Evolutionary conservation across 495 filamentous ascomycete species (phyloP).

Genomic region (Aspergillus ellipticus): DNA sequence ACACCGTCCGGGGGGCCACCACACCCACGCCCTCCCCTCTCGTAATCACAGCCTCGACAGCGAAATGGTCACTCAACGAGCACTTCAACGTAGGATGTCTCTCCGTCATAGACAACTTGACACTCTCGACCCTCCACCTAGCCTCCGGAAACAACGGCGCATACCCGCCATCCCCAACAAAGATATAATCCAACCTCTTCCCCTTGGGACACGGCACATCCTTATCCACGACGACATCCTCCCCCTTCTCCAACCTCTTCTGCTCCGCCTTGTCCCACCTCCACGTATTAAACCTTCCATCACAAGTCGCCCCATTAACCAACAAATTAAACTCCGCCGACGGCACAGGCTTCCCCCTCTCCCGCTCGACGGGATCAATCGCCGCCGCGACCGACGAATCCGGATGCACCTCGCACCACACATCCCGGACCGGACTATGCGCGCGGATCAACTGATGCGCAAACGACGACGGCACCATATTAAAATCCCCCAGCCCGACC

Average conservation of each 20-base stretch:
- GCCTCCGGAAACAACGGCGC: constrained; percentile 27
- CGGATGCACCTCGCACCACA: constrained; percentile 77
- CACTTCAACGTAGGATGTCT: constrained; percentile 77
- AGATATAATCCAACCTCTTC: constrained; percentile 94
- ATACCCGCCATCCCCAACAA: constrained; percentile 53
- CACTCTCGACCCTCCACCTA: constrained; percentile 64
- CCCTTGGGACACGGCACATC: constrained; percentile 65
- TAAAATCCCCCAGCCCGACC: constrained; percentile 87
- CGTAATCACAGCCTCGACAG: constrained; percentile 53
- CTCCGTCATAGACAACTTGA: constrained; percentile 74
- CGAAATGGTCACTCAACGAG: constrained; percentile 91
- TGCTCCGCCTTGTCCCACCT: constrained; percentile 69
- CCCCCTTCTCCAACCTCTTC: constrained; percentile 56
- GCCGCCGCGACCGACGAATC: constrained; percentile 72
- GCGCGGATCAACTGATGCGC: constrained; percentile 80
- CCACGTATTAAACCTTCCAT: constrained; percentile 88
- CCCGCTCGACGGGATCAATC: constrained; percentile 57
- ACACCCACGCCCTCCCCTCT: constrained; percentile 13
- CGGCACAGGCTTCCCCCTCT: constrained; percentile 50
- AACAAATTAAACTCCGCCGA: constrained; percentile 70
- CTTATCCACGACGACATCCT: constrained; percentile 51
- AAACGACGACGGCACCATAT: constrained; percentile 84
- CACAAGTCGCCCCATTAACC: constrained; percentile 84
- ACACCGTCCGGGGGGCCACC: too few species aligned
- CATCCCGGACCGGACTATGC: constrained; percentile 74